Evolutionary conservation across 495 filamentous ascomycete genomes (phyloP).

Genomic region (Neurospora pannonica): DNA sequence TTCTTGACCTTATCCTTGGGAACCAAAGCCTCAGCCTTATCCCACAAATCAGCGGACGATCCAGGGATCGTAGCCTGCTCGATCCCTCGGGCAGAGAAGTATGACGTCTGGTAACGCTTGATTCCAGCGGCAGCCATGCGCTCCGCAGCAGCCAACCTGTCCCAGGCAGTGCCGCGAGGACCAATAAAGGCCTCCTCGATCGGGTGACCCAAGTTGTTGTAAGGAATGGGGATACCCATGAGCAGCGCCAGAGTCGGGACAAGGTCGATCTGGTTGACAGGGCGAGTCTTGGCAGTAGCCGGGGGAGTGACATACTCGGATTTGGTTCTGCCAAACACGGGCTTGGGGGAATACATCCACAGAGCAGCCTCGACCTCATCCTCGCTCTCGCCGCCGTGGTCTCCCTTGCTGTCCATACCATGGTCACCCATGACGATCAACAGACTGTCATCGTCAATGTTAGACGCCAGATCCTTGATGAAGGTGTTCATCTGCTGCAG

Average conservation of each 20-base stretch:
- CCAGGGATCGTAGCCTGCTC: conserved; percentile 46
- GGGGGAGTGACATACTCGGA: conserved; percentile 55
- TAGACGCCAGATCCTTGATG: conserved; percentile 58
- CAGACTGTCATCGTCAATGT: conserved; percentile 75
- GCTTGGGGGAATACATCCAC: conserved; percentile 94
- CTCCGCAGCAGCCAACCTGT: conserved; percentile 64
- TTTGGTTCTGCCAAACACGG: conserved; percentile 68
- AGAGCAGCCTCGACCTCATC: conserved; percentile 90
- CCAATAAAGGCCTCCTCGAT: conserved; percentile 92
- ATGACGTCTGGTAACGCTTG: conserved; percentile 67
- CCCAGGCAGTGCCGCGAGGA: conserved; percentile 53
- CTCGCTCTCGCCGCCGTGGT: conserved; percentile 93
- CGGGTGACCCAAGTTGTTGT: conserved; percentile 91
- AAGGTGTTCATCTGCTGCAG: conserved; percentile 83
- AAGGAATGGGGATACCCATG: conserved; percentile 86
- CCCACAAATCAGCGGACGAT: conserved; percentile 52
- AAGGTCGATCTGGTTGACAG: conserved; percentile 90
- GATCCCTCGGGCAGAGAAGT: conserved; percentile 49
- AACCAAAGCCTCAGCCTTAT: conserved; percentile 27
- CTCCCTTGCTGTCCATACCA: conserved; percentile 95
- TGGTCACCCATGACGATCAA: conserved; percentile 97
- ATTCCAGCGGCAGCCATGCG: conserved; percentile 77
- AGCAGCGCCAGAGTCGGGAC: conserved; percentile 85
- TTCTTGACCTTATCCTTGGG: conserved; percentile 11
- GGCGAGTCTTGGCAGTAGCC: conserved; percentile 62